Evolutionary conservation across 371 early-diverging fungal species (phyloP).

Genomic region (Mortierella sp.): DNA sequence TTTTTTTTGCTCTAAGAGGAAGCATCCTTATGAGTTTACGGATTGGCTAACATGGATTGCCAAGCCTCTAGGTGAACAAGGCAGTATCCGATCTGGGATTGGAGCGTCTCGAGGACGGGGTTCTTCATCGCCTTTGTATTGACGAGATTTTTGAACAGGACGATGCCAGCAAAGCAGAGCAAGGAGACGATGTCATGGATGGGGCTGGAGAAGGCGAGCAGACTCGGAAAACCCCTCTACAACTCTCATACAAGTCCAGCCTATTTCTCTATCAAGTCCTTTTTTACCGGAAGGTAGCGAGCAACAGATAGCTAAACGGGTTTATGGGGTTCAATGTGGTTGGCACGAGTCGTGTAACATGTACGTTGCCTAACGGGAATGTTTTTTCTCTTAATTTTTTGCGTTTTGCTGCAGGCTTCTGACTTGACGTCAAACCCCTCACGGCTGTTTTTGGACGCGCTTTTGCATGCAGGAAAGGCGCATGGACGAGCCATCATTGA

Average conservation of each 20-base stretch:
- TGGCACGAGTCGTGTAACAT: background rate
- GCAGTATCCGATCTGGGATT: slow-evolving; percentile 26
- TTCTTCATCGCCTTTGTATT: slow-evolving; percentile 29
- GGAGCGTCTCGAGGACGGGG: slow-evolving; percentile 33
- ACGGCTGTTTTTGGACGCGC: slow-evolving; percentile 40
- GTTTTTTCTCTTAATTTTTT: background rate
- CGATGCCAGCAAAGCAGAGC: background rate
- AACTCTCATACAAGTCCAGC: slow-evolving; percentile 30
- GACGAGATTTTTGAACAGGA: slow-evolving; percentile 31
- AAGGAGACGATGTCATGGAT: background rate
- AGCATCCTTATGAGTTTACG: no score
- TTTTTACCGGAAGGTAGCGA: slow-evolving; percentile 31
- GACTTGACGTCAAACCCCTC: slow-evolving; percentile 33
- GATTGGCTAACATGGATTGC: background rate
- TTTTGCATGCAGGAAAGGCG: slow-evolving; percentile 24
- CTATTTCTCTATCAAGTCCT: slow-evolving; percentile 19
- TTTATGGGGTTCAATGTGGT: background rate
- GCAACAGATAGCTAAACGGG: background rate
- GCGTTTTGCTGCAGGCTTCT: slow-evolving; percentile 10
- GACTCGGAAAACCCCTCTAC: background rate
- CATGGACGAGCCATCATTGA: slow-evolving; percentile 48
- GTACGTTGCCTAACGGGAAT: background rate
- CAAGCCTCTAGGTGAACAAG: slow-evolving; percentile 15
- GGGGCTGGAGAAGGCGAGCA: background rate
- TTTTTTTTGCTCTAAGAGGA: no score